These are phyloP conservation scores for Xylariaceae sp. DNA, from an alignment of 2,329 filamentous ascomycete genomes.

Conservation along the genomic window DNA sequence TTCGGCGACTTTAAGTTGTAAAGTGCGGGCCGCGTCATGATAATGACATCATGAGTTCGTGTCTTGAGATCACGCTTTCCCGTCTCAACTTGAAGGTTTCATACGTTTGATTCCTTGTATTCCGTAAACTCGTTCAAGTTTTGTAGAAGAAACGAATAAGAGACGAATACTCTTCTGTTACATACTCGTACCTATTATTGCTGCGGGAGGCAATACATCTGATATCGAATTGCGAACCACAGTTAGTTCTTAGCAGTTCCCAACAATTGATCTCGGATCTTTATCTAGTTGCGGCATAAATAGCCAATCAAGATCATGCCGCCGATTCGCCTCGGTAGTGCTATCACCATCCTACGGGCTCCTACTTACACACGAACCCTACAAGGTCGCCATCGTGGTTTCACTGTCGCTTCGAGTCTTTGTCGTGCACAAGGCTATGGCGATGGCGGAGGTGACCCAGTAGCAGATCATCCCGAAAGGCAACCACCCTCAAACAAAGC, in stretches of 20 bases:
- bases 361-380: constrained; percentile 21
- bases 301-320: constrained; percentile 20
- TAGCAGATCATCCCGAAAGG: constrained; percentile 34
- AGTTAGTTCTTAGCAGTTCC: background rate
- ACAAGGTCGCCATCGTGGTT: constrained; percentile 23
- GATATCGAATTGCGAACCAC: background rate
- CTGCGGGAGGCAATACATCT: background rate
- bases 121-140: background rate
- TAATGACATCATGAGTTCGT: constrained; percentile 19
- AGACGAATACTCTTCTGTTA: no score
- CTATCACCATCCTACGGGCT: constrained; percentile 23
- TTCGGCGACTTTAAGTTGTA: background rate
- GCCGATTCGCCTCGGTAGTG: constrained; percentile 27
- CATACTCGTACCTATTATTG: background rate
- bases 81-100: background rate
- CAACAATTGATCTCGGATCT: background rate
- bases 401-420: constrained; percentile 22
- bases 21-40: constrained; percentile 10
- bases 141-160: background rate
- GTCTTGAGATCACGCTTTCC: constrained; percentile 5
- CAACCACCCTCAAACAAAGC: constrained; percentile 32
- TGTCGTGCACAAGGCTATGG: constrained; percentile 35
- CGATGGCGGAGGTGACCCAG: constrained; percentile 37
- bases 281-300: background rate
- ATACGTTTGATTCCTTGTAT: background rate